Evolutionary conservation across 768 basidiomycete genomes (phyloP), one percentile per base, ranked within the genome.

Genomic region (Xerocomellus intermedius): DNA sequence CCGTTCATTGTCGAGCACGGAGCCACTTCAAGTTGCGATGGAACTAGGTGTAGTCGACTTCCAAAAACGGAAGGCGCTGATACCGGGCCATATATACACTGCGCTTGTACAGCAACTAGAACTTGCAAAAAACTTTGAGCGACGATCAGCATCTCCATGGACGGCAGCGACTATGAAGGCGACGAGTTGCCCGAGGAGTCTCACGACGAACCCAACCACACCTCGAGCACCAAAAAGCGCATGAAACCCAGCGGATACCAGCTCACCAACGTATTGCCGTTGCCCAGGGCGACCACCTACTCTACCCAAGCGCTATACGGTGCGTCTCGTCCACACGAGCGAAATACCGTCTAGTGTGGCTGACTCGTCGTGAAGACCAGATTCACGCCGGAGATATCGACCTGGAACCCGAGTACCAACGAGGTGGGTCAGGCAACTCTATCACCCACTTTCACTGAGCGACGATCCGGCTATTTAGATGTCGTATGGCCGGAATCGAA

Each of bases 401-500:
- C 62, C 70, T 90, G 8, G 82, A 89, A 41, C 85, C 89, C 0
- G 90, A 89, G 37, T 91, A 91, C 64, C 89, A 91, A 64, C 81
- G 89, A 64, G 89, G 86, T 84, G 50, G 16, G 56, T 68, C 21
- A 12, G 50, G n/a, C 46, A 16, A 41, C 61, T n/a, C 43, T 30
- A 1, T 8, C 8, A 5, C 10, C 21, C 21, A 0, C 8, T 22
- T n/a, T 17, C 12, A 10, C 50, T 19, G 30, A 43, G 30, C 28
- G 17, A 42, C 43, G 14, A 6, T 21, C 21, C 3, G 22, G 2
- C 9, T 4, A 1, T 14, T 10, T 48, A 89, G 89, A 85, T 44
- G 82, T 92, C 37, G 91, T 93, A 1, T 93, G 90, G 91, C 77
- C 86, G 0, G 86, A 89, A 56, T 61, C 75, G 3, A 91, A 91